phyloP scores from a whole-genome alignment of 768 basidiomycete genomes.

The Pleurotus platypus region DNA sequence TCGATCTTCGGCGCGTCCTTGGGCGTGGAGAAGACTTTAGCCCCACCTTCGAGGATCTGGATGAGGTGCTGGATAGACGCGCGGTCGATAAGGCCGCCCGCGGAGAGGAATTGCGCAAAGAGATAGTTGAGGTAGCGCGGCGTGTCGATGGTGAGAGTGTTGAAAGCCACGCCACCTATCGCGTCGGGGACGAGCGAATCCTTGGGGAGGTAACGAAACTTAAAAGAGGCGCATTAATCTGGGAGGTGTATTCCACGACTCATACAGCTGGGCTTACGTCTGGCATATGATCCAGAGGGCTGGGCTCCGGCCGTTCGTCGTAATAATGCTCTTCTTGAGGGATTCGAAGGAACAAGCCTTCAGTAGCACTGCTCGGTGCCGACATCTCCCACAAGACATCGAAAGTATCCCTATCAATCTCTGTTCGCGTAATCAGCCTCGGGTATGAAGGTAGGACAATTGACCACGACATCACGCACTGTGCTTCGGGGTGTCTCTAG shows the following conservation, averaged over 20 bases:
- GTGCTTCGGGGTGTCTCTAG: slow-evolving; percentile 48
- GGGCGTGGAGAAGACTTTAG: slow-evolving; percentile 28
- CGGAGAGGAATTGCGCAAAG: slow-evolving; percentile 53
- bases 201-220: slow-evolving; percentile 34
- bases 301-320: slow-evolving; percentile 32
- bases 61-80: slow-evolving; percentile 63
- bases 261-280: slow-evolving; percentile 30
- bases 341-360: slow-evolving; percentile 63
- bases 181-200: slow-evolving; percentile 30
- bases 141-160: slow-evolving; percentile 67
- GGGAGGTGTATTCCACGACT: not conserved
- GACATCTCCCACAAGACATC: slow-evolving; percentile 74
- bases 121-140: slow-evolving; percentile 73
- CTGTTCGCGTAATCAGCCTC: slow-evolving; percentile 26
- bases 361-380: slow-evolving; percentile 46
- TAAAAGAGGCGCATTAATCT: not conserved
- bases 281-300: slow-evolving; percentile 51
- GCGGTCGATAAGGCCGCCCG: slow-evolving; percentile 62
- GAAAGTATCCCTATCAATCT: slow-evolving; percentile 71
- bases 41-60: slow-evolving; percentile 65
- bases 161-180: slow-evolving; percentile 53
- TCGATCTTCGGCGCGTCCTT: slow-evolving; percentile 23
- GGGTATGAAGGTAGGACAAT: not conserved
- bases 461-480: slow-evolving; percentile 27
- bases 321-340: slow-evolving; percentile 59